A percentile compares a stretch with the other conserved stretches of the same genome.
phyloP scores from a whole-genome alignment of 495 filamentous ascomycete genomes.

The Neurospora sp. region DNA sequence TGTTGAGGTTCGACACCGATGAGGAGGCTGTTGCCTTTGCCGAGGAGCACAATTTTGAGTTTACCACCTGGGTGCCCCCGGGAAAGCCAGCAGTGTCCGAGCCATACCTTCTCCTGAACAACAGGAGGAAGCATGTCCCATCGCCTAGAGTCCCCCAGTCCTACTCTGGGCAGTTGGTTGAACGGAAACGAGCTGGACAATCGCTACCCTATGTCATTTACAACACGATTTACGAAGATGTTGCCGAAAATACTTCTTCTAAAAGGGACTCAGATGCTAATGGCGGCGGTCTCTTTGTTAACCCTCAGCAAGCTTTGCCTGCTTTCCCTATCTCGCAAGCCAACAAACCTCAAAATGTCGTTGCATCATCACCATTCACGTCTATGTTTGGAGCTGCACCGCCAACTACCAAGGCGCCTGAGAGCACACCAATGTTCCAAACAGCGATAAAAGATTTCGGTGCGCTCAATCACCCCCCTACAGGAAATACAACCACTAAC shows the following conservation, averaged over 20 bases:
- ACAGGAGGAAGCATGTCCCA: constrained; percentile 19
- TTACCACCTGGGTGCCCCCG: constrained; percentile 31
- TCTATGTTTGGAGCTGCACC: neutral
- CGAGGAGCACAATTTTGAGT: constrained; percentile 54
- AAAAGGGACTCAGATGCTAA: neutral
- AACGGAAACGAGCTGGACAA: constrained; percentile 35
- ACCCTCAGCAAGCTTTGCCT: neutral
- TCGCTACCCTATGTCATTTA: constrained; percentile 35
- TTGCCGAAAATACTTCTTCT: neutral
- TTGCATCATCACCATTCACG: neutral
- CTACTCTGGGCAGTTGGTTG: constrained; percentile 35
- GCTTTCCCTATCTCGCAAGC: neutral
- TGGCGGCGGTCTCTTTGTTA: constrained; percentile 23
- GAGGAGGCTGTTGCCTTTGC: constrained; percentile 62
- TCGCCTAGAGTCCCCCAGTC: constrained; percentile 33
- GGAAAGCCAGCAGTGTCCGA: constrained; percentile 31
- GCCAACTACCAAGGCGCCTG: neutral
- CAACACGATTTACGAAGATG: constrained; percentile 32
- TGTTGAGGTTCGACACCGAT: constrained; percentile 64
- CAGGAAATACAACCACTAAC: neutral
- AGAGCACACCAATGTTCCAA: neutral
- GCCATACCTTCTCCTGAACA: constrained; percentile 40
- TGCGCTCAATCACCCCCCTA: neutral
- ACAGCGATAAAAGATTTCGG: neutral
- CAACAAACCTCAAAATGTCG: neutral